Conservation (phyloP, 768 basidiomycete species). For the Trametes sanguinea region DNA sequence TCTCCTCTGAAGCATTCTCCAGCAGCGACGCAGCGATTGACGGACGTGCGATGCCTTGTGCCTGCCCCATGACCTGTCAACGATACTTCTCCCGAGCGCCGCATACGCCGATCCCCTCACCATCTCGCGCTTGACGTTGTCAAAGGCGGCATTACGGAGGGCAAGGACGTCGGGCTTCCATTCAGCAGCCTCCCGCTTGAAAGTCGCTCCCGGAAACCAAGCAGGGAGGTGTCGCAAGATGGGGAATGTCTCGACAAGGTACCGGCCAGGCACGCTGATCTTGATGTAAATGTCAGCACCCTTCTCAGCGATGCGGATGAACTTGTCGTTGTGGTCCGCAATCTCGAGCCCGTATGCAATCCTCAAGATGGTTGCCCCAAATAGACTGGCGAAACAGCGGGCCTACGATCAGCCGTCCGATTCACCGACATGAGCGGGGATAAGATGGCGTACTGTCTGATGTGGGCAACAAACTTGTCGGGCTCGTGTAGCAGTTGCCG, state of each 20-base stretch:
- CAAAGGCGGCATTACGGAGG: background rate
- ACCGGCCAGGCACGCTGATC: constrained; percentile 27
- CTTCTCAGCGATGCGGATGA: constrained; percentile 28
- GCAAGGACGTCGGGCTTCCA: background rate
- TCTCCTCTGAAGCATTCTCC: background rate
- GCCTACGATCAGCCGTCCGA: background rate
- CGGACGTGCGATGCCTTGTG: constrained; percentile 8
- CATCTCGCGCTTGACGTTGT: background rate
- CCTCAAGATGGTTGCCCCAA: constrained; percentile 23
- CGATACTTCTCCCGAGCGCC: background rate
- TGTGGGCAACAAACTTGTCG: constrained; percentile 5
- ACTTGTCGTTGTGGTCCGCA: constrained; percentile 28
- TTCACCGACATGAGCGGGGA: background rate
- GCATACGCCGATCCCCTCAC: background rate
- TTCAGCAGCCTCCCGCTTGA: constrained; percentile 11
- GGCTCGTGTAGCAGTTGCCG: constrained; percentile 7
- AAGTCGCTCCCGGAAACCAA: constrained; percentile 23
- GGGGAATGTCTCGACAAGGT: constrained; percentile 36
- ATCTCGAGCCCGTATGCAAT: constrained; percentile 35
- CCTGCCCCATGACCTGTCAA: background rate
- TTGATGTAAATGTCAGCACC: constrained; percentile 31
- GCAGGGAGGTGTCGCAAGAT: constrained; percentile 18
- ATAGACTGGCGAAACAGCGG: background rate
- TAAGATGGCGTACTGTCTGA: constrained; percentile 7
- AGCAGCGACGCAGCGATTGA: constrained; percentile 8